Percentiles rank a stretch among this genome's conserved stretches.
Evolutionary conservation across 495 filamentous ascomycete species (phyloP).

Genomic region (Evernia prunastri): DNA sequence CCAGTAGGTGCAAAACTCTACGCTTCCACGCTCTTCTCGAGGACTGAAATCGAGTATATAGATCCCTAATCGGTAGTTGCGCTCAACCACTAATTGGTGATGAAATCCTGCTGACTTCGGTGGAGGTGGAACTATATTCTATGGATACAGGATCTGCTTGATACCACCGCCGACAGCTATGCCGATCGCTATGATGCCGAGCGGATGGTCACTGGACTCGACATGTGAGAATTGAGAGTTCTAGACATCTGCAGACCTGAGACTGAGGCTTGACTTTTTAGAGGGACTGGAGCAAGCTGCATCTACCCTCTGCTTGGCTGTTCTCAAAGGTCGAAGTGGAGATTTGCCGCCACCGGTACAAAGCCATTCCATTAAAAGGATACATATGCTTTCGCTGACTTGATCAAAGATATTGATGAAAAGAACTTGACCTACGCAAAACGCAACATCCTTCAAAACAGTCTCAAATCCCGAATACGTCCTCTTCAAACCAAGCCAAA

Average conservation of each 20-base stretch:
- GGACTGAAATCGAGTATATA: conserved; percentile 24
- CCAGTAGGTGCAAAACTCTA: conserved; percentile 48
- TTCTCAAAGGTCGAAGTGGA: conserved; percentile 58
- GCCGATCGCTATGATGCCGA: conserved; percentile 49
- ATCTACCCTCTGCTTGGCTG: conserved; percentile 90
- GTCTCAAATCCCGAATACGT: conserved; percentile 56
- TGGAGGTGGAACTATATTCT: conserved; percentile 75
- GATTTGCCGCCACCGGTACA: conserved; percentile 63
- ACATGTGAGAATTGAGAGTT: conserved; percentile 48
- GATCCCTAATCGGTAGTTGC: conserved; percentile 58
- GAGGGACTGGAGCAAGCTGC: conserved; percentile 79
- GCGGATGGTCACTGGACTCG: conserved; percentile 62
- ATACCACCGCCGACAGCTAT: conserved; percentile 55
- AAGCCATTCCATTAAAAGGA: neutral
- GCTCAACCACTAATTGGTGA: neutral
- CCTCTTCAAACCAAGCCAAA: conserved; percentile 48
- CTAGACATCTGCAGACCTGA: no score
- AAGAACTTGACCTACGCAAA: conserved; percentile 59
- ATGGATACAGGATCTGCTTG: conserved; percentile 82
- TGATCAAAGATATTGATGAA: conserved; percentile 62
- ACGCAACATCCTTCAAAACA: conserved; percentile 57
- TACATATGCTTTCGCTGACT: neutral
- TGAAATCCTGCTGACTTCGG: conserved; percentile 8
- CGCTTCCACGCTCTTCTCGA: neutral
- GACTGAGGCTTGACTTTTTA: conserved; percentile 20